phyloP scores from a whole-genome alignment of 2,329 filamentous ascomycete species.

The Hymenoscyphus scutula region DNA sequence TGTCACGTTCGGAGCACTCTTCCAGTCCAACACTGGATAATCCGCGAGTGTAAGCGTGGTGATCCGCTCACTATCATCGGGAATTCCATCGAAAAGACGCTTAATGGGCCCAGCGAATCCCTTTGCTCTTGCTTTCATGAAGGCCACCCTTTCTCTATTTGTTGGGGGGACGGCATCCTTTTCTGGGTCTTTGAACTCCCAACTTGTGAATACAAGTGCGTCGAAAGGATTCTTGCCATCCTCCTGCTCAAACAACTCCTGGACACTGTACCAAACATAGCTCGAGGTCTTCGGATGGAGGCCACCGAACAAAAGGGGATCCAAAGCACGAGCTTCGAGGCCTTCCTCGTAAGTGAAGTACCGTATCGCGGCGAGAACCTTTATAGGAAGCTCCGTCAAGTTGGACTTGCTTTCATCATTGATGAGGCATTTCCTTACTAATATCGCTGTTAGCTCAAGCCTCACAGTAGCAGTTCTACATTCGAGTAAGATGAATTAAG shows the following conservation, averaged over 20 bases:
- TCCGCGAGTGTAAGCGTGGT: slow-evolving; percentile 32
- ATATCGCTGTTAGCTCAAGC: not conserved
- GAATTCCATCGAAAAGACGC: slow-evolving; percentile 44
- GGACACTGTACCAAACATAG: slow-evolving; percentile 8
- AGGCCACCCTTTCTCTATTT: slow-evolving; percentile 33
- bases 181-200: slow-evolving; percentile 2
- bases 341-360: slow-evolving; percentile 5
- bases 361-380: not conserved
- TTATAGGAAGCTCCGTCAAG: slow-evolving; percentile 1
- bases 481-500: not conserved
- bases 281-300: slow-evolving; percentile 2
- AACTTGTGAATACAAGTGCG: slow-evolving; percentile 2
- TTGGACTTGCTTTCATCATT: not conserved
- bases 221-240: slow-evolving; percentile 3
- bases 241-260: slow-evolving; percentile 4
- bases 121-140: slow-evolving; percentile 40
- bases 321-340: slow-evolving; percentile 4
- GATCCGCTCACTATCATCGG: slow-evolving; percentile 41
- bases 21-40: slow-evolving; percentile 37
- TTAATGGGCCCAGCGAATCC: slow-evolving; percentile 44
- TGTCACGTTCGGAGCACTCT: slow-evolving; percentile 32
- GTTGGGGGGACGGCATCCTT: not conserved
- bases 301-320: slow-evolving; percentile 3
- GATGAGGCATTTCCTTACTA: slow-evolving; percentile 3
- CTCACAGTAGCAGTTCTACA: not conserved